Conservation (phyloP, 108 stramenopile species). For the Cyclostephanos tholiformis region DNA sequence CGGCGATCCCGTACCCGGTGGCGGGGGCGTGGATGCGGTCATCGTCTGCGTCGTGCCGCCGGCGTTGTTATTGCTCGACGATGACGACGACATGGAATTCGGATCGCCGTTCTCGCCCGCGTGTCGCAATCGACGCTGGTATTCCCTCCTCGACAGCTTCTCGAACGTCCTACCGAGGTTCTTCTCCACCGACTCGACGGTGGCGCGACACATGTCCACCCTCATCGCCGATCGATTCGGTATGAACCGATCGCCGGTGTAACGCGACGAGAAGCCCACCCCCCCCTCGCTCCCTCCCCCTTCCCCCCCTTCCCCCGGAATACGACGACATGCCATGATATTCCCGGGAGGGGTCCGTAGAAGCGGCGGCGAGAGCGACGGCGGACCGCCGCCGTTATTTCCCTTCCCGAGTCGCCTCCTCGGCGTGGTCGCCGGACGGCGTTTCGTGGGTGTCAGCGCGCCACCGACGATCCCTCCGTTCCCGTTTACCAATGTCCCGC, state of each 20-base stretch:
- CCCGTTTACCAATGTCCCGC: background rate
- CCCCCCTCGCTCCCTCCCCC: background rate
- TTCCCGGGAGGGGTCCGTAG: constrained; percentile 3
- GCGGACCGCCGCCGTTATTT: no score
- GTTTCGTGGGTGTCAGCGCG: constrained; percentile 10
- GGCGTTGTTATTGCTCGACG: background rate
- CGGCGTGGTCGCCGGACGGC: constrained; percentile 27
- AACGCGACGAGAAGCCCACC: constrained; percentile 9
- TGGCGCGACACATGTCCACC: constrained; percentile 57
- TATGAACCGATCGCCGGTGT: constrained; percentile 40
- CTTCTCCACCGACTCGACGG: constrained; percentile 64
- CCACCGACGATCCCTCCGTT: background rate
- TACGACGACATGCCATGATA: background rate
- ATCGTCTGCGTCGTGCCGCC: no score
- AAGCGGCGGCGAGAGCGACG: constrained; percentile 10
- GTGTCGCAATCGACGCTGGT: background rate
- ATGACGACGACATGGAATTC: constrained; percentile 11
- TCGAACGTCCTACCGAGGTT: constrained; percentile 44
- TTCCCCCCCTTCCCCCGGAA: background rate
- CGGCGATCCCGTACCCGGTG: background rate
- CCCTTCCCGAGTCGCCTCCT: constrained; percentile 5
- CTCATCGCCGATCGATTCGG: constrained; percentile 38
- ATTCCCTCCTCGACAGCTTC: constrained; percentile 19
- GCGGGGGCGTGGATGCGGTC: constrained; percentile 9
- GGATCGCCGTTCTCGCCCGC: constrained; percentile 36